Base-by-base conservation (phyloP, 208 protist species). In the Tritrichomonas foetus region DNA sequence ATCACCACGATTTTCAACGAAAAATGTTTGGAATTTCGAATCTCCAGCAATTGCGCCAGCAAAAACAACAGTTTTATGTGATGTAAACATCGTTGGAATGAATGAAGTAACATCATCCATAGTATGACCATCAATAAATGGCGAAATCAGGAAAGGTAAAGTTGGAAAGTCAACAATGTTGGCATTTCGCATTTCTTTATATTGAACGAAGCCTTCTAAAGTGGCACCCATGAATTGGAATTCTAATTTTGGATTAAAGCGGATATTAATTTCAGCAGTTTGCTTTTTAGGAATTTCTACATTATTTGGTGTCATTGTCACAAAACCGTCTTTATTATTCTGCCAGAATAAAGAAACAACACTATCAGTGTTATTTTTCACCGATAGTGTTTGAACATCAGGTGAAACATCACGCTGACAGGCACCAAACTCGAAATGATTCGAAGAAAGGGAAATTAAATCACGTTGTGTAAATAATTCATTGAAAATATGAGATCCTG, bases 31-130 rank as follows among this genome's bases (percentile, higher is more conserved):
- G 74, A 39, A 84, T 30, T 84, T 84, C 1, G 74, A 84, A 53
- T 84, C 74, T 1, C 74, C 74, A 30, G 44, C 44, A 8, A 84
- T 84, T 33, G 74, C 27, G 1, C 74, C 74, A 33, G 74, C 3
- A 44, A 84, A 84, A 53, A 84, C 44, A 25, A 84, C 1, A 33
- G 74, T 84, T 53, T 84, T 84, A 25, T 84, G 74, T 49, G 41
- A 53, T 84, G 74, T 84, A 44, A 33, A 84, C 74, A 84, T 84
- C 53, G 74, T 84, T 53, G 74, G 74, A n/a, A 84, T 84, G 44
- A 84, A 84, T 84, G 74, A 84, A 0, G 74, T 84, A 44, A 84
- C 74, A 84, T 84, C 74, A 53, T 84, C 74, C 74, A 84, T 84
- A 53, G 74, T 84, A 53, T 84, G 74, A 44, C 74, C 74, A 84